Evolutionary conservation across 208 protist genomes (phyloP), one percentile per base, ranked within the genome.

Genomic region (Acanthamoeba castellanii): DNA sequence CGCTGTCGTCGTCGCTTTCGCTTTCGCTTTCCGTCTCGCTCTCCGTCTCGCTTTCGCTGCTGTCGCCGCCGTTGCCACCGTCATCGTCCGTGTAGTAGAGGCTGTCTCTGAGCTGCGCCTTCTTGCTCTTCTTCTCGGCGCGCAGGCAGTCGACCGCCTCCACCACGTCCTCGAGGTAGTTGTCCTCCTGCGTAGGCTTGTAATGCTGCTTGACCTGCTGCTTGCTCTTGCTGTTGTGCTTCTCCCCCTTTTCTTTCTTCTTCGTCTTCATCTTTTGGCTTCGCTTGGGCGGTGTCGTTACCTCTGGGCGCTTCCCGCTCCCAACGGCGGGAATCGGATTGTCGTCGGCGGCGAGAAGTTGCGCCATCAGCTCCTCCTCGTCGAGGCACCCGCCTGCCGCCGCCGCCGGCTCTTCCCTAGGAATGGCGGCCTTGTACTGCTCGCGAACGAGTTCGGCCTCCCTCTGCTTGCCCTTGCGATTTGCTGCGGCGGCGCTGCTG

Each of bases 101-200:
- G 50, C 81, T 88, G 81, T 88, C 81, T 22, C 81, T 11, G 8
- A 88, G 81, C 50, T 88, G 81, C 27, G 81, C 81, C 52, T 64
- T 55, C 81, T 88, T 88, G 81, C 81, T 88, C 81, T 88, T 88
- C 45, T n/a, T 88, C n/a, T 88, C 81, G 81, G 81, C 50, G 20
- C 81, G 81, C 50, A 88, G 27, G 50, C 42, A 42, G 27, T 32
- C 81, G n/a, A 88, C 81, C 20, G 81, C 52, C 25, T 88, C 81
- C 81, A 45, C 81, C 13, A 88, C 81, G 81, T 88, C 81, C 50
- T 88, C 81, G 20, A 64, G 45, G 50, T 88, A 88, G 50, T 64
- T 88, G n/a, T 64, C 37, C 66, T 72, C 34, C 22, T 66, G 16
- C 32, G 14, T 34, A 13, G 8, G 18, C 74, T 84, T 84, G 20